These are phyloP conservation scores for Sporothrix euskadiensis DNA, from an alignment of 2,329 filamentous ascomycete species.

Conservation along the genomic window DNA sequence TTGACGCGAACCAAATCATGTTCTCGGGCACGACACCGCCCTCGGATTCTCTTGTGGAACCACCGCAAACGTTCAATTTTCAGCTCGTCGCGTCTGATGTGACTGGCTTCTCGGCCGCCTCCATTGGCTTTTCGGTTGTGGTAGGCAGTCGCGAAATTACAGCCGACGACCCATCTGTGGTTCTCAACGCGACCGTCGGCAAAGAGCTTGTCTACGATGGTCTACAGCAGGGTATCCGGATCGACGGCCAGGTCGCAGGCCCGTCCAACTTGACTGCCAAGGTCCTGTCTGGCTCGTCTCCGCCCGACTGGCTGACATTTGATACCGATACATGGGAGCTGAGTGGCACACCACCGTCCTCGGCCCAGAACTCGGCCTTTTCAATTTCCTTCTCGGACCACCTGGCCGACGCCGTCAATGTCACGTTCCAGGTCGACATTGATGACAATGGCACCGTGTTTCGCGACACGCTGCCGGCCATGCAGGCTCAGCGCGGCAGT, in stretches of 20 bases:
- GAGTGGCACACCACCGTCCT: slow-evolving; percentile 63
- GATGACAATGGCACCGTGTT: slow-evolving; percentile 43
- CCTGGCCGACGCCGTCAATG: slow-evolving; percentile 59
- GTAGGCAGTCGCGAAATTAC: slow-evolving; percentile 70
- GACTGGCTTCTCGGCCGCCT: slow-evolving; percentile 70
- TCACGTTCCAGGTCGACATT: slow-evolving; percentile 48
- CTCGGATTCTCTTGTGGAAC: slow-evolving; percentile 61
- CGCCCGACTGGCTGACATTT: slow-evolving; percentile 70
- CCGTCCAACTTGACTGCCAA: slow-evolving; percentile 43
- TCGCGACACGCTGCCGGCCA: slow-evolving; percentile 42
- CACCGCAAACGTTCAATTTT: slow-evolving; percentile 71
- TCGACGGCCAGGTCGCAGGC: slow-evolving; percentile 58
- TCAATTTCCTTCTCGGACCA: slow-evolving; percentile 60
- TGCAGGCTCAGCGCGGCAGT: slow-evolving; percentile 46
- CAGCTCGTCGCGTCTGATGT: slow-evolving; percentile 77
- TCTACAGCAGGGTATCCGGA: slow-evolving; percentile 52
- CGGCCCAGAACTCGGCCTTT: slow-evolving; percentile 61
- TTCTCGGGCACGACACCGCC: slow-evolving; percentile 73
- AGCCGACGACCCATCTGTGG: slow-evolving; percentile 59
- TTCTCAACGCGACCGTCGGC: slow-evolving; percentile 58
- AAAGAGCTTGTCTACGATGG: slow-evolving; percentile 53
- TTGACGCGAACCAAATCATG: slow-evolving; percentile 61
- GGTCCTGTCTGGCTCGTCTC: slow-evolving; percentile 51
- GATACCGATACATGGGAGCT: slow-evolving; percentile 63
- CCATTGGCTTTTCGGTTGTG: slow-evolving; percentile 67